Evolutionary conservation across 2,329 filamentous ascomycete genomes (phyloP), one percentile per base, ranked within the genome.

Genomic region (Bimuria novae-zelandiae): DNA sequence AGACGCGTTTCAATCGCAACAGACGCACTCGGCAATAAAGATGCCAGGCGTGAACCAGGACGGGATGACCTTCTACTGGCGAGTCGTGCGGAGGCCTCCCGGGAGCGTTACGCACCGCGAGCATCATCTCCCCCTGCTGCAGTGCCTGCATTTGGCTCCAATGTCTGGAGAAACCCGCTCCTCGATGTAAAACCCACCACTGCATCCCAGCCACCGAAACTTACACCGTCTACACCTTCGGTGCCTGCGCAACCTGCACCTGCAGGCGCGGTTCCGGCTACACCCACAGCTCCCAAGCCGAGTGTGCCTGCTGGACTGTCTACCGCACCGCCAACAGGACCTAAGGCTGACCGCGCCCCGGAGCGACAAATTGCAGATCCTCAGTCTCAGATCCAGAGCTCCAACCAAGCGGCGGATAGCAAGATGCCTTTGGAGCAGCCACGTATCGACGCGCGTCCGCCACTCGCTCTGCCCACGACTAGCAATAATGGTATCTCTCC

Each of bases 81-180:
- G 16, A 75, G 75, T 45, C 76, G 79, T 35, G 74, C 73, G 33
- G 78, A 80, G 53, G 72, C 76, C 7, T 77, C 76, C 1, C 69
- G 72, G 55, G 77, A 79, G 56, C 72, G 76, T 35, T 79, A 79
- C 63, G 75, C 72, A 33, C 75, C 75, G 42, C 76, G 78, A 49
- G 71, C 75, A 45, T 81, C 80, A 16, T 81, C 81, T 10, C 80
- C 81, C 32, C 80, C 80, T 23, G 79, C 81, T 55, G 80, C 80
- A 47, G 80, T 84, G 12, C 82, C 82, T 22, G 80, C 81, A n/a
- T 84, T 84, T 67, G 79, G 79, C 23, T 69, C 70, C 17, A 75
- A 76, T 59, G 75, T 76, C 21, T 78, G 76, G 76, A 73, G 70
- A 56, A 74, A 74, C 22, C 72, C 75, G 5, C 60, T 69, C 2